These are phyloP conservation scores for Diddensiella santjacobensis DNA, from an alignment of 805 yeast species.

Conservation along the genomic window DNA sequence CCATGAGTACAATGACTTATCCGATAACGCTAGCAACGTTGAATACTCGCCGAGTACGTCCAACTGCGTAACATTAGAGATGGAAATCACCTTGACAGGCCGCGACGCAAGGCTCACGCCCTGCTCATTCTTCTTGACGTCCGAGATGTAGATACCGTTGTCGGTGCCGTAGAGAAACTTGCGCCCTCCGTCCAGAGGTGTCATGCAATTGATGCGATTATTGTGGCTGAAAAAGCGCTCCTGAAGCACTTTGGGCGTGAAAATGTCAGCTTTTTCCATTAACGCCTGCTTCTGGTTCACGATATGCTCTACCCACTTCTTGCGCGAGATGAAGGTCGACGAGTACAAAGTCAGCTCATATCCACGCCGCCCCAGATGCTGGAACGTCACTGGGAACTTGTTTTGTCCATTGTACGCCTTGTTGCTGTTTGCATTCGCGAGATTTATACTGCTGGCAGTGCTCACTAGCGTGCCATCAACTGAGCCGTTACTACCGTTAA, in stretches of 20 bases:
- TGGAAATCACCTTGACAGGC: conserved; percentile 72
- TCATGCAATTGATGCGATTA: conserved; percentile 83
- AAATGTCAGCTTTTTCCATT: conserved; percentile 70
- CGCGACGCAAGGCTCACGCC: conserved; percentile 25
- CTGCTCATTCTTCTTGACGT: conserved; percentile 53
- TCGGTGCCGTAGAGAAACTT: conserved; percentile 89
- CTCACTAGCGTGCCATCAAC: background rate
- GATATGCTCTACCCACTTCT: conserved; percentile 74
- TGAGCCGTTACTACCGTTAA: background rate
- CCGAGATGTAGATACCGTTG: conserved; percentile 81
- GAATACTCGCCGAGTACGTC: conserved; percentile 91
- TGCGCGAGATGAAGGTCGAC: conserved; percentile 53
- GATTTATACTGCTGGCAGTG: background rate
- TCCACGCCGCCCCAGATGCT: conserved; percentile 48
- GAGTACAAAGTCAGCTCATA: conserved; percentile 42
- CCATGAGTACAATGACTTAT: conserved; percentile 75
- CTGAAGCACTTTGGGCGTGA: conserved; percentile 69
- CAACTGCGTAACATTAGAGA: conserved; percentile 76
- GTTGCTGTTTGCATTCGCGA: conserved; percentile 11
- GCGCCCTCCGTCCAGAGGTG: conserved; percentile 92
- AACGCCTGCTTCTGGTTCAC: conserved; percentile 74
- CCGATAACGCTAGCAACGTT: conserved; percentile 73
- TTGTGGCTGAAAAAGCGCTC: conserved; percentile 69
- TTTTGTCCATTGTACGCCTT: conserved; percentile 18
- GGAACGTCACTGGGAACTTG: conserved; percentile 45